phyloP scores from a whole-genome alignment of 371 early-diverging fungal species.

The Funneliformis caledonium region DNA sequence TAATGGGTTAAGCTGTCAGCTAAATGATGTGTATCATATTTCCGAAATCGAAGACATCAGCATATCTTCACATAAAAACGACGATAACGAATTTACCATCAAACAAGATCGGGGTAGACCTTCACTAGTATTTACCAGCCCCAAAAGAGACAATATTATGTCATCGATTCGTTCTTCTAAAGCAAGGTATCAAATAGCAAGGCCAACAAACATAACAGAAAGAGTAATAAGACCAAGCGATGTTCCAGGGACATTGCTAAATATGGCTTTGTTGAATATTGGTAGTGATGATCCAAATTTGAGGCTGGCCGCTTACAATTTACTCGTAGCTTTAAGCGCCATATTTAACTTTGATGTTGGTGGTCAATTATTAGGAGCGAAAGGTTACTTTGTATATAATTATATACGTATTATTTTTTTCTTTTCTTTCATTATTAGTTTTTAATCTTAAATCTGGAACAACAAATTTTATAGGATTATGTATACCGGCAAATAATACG shows the following conservation, averaged over 20 bases:
- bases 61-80: conserved; percentile 58
- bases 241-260: conserved; percentile 90
- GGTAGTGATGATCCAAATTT: conserved; percentile 83
- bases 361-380: conserved; percentile 79
- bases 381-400: conserved; percentile 50
- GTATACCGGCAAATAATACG: conserved; percentile 88
- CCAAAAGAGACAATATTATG: conserved; percentile 79
- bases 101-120: conserved; percentile 74
- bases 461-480: conserved; percentile 62
- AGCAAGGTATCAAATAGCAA: conserved; percentile 69
- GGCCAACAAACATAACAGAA: conserved; percentile 67
- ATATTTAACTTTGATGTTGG: conserved; percentile 89
- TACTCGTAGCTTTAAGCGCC: conserved; percentile 79
- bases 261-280: conserved; percentile 89
- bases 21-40: conserved; percentile 88
- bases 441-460: not conserved
- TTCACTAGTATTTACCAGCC: conserved; percentile 72
- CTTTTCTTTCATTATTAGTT: not conserved
- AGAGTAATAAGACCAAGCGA: conserved; percentile 86
- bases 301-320: conserved; percentile 85
- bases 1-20: conserved; percentile 69
- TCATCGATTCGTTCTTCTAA: conserved; percentile 72
- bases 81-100: conserved; percentile 78
- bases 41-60: conserved; percentile 84
- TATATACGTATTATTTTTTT: not conserved